Conservation (phyloP, 2,329 filamentous ascomycete genomes). For the Ciborinia camelliae region DNA sequence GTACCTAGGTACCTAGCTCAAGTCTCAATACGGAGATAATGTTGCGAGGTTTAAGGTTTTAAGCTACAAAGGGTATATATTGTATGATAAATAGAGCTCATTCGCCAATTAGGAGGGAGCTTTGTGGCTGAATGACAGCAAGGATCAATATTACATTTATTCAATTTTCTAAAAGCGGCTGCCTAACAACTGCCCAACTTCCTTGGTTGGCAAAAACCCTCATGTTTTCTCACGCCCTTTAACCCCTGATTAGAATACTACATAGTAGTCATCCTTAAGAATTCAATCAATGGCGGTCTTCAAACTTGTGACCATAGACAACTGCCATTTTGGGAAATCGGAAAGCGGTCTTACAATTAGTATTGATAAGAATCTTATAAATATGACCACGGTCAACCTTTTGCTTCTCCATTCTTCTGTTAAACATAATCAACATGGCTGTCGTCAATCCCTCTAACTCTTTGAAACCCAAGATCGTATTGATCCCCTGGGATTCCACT, state of each 20-base stretch:
- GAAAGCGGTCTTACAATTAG: not conserved
- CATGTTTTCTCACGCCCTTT: conserved; percentile 5
- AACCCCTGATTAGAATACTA: not conserved
- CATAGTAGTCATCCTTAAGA: not conserved
- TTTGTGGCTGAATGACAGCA: too few relatives aligned
- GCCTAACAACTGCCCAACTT: too few relatives aligned
- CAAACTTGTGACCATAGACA: not conserved
- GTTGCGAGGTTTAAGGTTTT: too few relatives aligned
- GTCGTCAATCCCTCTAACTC: not conserved
- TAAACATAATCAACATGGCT: not conserved
- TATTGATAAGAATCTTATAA: not conserved
- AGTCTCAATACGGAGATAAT: not conserved
- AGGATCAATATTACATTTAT: not conserved
- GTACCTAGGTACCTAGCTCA: too few relatives aligned
- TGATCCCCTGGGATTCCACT: conserved; percentile 46
- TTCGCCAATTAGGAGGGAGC: too few relatives aligned
- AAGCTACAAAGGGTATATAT: too few relatives aligned
- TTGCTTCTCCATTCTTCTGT: not conserved
- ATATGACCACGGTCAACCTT: not conserved
- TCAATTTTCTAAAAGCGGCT: not conserved
- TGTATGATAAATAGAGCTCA: too few relatives aligned
- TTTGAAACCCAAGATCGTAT: conserved; percentile 32
- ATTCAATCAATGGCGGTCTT: not conserved
- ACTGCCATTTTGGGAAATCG: not conserved
- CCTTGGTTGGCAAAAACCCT: not conserved